A percentile compares a stretch with the other conserved stretches of the same genome.
These are phyloP conservation scores for Nicotiana rustica DNA, from an alignment of 305 asterid genomes.

Conservation along the genomic window DNA sequence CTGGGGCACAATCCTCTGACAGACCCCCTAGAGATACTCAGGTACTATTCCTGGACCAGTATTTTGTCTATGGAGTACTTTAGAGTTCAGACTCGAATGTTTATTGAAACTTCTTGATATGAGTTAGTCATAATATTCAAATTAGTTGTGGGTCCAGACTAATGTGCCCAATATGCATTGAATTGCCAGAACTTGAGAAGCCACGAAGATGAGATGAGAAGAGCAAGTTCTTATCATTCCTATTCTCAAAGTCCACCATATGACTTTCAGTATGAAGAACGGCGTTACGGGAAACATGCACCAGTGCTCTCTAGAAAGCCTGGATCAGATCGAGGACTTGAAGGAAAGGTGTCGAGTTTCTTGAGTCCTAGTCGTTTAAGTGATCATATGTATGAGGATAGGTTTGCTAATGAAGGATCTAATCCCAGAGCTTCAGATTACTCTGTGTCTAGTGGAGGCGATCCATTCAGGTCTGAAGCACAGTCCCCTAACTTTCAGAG, in stretches of 20 bases:
- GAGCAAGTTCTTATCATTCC: slow-evolving; percentile 97
- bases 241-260: slow-evolving; percentile 97
- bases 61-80: slow-evolving; percentile 31
- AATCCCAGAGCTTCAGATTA: slow-evolving; percentile 63
- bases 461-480: slow-evolving; percentile 56
- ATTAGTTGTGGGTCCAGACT: slow-evolving; percentile 42
- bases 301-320: slow-evolving; percentile 76
- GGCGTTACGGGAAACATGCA: slow-evolving; percentile 78
- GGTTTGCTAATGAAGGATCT: slow-evolving; percentile 68
- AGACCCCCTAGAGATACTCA: slow-evolving; percentile 85
- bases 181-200: slow-evolving; percentile 66
- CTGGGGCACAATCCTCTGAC: slow-evolving; percentile 59
- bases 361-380: slow-evolving; percentile 73
- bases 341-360: slow-evolving; percentile 78
- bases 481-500: slow-evolving; percentile 63
- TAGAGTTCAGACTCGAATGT: slow-evolving; percentile 24
- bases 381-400: slow-evolving; percentile 59
- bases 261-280: slow-evolving; percentile 96
- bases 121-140: slow-evolving; percentile 30
- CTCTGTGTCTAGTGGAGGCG: slow-evolving; percentile 70
- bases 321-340: slow-evolving; percentile 91
- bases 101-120: slow-evolving; percentile 36
- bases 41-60: slow-evolving; percentile 53
- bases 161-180: slow-evolving; percentile 40
- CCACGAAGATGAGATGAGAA: slow-evolving; percentile 75